phyloP scores from a whole-genome alignment of 257 asterid species.

The Ophiorrhiza pumila region DNA sequence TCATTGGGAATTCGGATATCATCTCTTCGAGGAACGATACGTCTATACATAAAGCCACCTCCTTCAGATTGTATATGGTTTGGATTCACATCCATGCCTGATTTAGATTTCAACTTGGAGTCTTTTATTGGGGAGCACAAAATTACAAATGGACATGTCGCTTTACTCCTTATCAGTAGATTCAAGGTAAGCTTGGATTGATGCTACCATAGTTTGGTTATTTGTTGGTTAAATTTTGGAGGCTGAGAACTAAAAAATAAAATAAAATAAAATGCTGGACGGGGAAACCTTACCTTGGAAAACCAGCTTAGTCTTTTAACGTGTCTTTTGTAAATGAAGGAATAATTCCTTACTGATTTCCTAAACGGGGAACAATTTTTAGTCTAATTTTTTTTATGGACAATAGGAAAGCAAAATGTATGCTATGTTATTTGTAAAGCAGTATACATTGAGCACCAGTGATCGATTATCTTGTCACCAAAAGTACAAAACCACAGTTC shows the following conservation, averaged over 20 bases:
- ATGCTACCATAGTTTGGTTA: not conserved
- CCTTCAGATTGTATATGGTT: conserved; percentile 97
- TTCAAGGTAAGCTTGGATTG: conserved; percentile 57
- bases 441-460: not conserved
- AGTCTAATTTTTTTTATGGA: too few relatives aligned
- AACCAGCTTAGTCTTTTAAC: not conserved
- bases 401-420: not conserved
- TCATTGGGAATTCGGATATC: conserved; percentile 70
- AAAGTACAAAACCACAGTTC: not conserved
- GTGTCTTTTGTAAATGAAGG: not conserved
- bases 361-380: too few relatives aligned
- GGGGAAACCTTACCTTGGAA: too few relatives aligned
- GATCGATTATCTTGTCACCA: not conserved
- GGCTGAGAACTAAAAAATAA: not conserved
- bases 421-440: not conserved
- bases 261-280: not conserved
- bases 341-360: not conserved
- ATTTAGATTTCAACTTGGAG: conserved; percentile 73
- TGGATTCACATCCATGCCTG: conserved; percentile 90
- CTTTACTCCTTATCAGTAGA: conserved; percentile 65
- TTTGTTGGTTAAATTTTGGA: not conserved
- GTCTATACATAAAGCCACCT: conserved; percentile 78
- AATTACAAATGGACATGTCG: conserved; percentile 75
- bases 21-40: conserved; percentile 75
- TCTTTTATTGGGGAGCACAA: conserved; percentile 80